phyloP scores from a whole-genome alignment of 306 rosid species.

The Lablab purpureus region DNA sequence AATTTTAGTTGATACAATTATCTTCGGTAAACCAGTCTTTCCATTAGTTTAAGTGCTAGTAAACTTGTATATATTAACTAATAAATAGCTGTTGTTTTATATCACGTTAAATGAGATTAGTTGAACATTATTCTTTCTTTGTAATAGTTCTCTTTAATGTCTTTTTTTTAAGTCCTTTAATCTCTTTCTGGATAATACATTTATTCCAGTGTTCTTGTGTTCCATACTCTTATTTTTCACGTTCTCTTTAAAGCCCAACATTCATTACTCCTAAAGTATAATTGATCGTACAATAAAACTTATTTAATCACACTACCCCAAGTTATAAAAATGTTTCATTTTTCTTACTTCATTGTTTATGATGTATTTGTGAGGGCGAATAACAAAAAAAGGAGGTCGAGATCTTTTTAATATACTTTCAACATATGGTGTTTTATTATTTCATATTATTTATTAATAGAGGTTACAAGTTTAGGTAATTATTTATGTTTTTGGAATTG shows the following conservation, averaged over 20 bases:
- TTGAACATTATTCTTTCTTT: not conserved
- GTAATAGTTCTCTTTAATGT: not conserved
- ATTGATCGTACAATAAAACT: not conserved
- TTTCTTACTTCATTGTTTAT: too few species aligned
- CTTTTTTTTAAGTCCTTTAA: not conserved
- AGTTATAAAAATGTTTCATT: too few species aligned
- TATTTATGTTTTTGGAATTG: not conserved
- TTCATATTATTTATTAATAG: not conserved
- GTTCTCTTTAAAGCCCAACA: too few species aligned
- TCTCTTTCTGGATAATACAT: too few species aligned
- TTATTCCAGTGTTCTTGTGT: too few species aligned
- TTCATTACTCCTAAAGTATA: too few species aligned
- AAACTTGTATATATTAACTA: not conserved
- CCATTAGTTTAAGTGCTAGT: not conserved
- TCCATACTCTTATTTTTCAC: too few species aligned
- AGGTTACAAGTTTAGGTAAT: not conserved
- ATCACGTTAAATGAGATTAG: not conserved
- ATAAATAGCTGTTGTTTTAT: not conserved
- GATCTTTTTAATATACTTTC: not conserved
- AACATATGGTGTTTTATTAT: not conserved
- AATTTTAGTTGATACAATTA: not conserved
- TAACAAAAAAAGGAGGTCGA: too few species aligned
- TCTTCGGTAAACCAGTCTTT: not conserved
- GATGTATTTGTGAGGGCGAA: not conserved
- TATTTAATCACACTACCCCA: not conserved